Base-by-base conservation (phyloP, 2,329 filamentous ascomycete species). In the Ceratocystis huliohia region DNA sequence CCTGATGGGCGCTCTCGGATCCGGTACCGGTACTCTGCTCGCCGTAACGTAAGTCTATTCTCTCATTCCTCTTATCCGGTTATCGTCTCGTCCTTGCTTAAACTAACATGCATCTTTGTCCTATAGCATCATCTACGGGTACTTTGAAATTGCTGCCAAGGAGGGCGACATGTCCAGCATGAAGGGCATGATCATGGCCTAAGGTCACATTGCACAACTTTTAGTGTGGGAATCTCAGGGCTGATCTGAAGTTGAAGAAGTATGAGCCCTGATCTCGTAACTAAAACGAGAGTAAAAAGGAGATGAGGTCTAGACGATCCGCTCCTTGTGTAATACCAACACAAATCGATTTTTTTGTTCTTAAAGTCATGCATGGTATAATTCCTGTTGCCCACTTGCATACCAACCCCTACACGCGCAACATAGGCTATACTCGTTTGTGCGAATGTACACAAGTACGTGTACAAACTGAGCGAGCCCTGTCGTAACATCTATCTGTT, bases 121-220 rank as follows among this genome's bases (percentile, higher is more conserved):
- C n/a, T 17, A 17, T 72, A 95, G 91, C 69, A 99, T 99, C 76
- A 99, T 99, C 78, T 99, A 99, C 78, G 91, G 92, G 70, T 99
- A 99, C 81, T 99, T 99, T 74, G 94, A 99, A 78, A 99, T 99
- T 74, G 94, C 94, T 28, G 95, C 95, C 73, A 96, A 96, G 80
- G 94, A 99, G 79, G 94, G 94, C 73, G 94, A 99, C 76, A 87
- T 97, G 78, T 84, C 87, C 69, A 90, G 91, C 71, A 85, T 87
- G 83, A 86, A 87, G 77, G 85, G 85, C 67, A 86, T 87, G 83
- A 82, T 87, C 70, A 86, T 87, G 84, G 84, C 84, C 72, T 87
- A 82, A 81, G 28, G 28, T 59, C 30, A 25, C 10, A 56, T 28
- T 37, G 33, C 56, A 33, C 33, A 28, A 20, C 33, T 25, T 45